Conservation (phyloP, 192 early-diverging fungal genomes). For the Linnemannia hyalina region DNA sequence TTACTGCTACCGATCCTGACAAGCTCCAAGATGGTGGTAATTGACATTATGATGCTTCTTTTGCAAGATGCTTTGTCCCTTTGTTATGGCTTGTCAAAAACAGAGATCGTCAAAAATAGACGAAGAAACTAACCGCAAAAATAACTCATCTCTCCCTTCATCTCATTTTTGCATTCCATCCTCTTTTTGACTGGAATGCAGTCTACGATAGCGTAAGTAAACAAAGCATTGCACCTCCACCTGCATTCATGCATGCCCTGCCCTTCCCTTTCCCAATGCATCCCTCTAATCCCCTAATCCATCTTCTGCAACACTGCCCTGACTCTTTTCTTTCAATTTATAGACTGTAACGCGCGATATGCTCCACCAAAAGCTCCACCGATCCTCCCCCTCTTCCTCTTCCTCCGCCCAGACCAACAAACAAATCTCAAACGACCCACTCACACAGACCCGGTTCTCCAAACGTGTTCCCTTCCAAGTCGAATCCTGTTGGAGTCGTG, state of each 20-base stretch:
- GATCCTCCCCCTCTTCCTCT: not conserved
- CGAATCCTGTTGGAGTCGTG: slow-evolving; percentile 38
- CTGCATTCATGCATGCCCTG: not conserved
- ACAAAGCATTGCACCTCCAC: not conserved
- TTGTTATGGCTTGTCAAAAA: no score
- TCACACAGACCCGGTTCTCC: slow-evolving; percentile 7
- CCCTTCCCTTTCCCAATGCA: not conserved
- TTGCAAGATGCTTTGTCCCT: no score
- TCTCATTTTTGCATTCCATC: not conserved
- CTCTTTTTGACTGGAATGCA: not conserved
- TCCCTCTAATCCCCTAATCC: no score
- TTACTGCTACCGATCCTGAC: not conserved
- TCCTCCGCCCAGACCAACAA: not conserved
- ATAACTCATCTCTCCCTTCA: not conserved
- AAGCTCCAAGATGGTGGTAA: not conserved
- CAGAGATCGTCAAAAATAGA: not conserved
- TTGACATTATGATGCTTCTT: not conserved
- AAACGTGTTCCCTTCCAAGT: slow-evolving; percentile 44
- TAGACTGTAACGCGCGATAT: slow-evolving; percentile 35
- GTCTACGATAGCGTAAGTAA: slow-evolving; percentile 19
- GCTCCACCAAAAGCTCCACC: slow-evolving; percentile 4
- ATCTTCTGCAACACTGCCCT: not conserved
- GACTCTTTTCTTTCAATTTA: not conserved
- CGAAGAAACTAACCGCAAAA: not conserved
- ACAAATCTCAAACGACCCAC: slow-evolving; percentile 23